Evolutionary conservation across 75 land plant species (phyloP).

Genomic region (Azolla pinnata): DNA sequence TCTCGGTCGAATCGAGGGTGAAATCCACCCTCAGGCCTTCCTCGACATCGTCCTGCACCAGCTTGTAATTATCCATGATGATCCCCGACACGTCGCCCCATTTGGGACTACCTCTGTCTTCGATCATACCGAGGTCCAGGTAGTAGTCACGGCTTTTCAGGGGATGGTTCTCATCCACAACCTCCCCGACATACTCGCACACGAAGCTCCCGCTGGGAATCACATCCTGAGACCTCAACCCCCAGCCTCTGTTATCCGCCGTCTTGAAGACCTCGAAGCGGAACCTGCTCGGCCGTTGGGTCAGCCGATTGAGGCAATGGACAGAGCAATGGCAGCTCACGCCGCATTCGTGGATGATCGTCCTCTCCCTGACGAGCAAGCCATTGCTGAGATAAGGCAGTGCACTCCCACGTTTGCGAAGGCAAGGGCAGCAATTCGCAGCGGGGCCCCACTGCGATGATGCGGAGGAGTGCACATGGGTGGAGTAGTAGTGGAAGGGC

Average conservation of each 20-base stretch:
- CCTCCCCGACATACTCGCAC: constrained; percentile 64
- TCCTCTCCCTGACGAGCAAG: constrained; percentile 14
- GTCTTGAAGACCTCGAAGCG: constrained; percentile 42
- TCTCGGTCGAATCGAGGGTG: constrained; percentile 54
- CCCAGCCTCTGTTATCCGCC: constrained; percentile 62
- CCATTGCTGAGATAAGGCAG: constrained; percentile 30
- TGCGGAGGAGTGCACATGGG: constrained; percentile 9
- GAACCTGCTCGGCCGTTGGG: constrained; percentile 23
- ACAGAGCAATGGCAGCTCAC: constrained; percentile 16
- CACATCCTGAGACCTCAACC: constrained; percentile 71
- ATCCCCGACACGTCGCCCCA: constrained; percentile 57
- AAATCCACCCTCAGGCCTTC: constrained; percentile 35
- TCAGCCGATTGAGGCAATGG: constrained; percentile 21
- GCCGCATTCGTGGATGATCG: constrained; percentile 34
- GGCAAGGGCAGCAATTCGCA: background rate
- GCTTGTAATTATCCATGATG: background rate
- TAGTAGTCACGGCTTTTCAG: constrained; percentile 30
- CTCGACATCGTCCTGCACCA: constrained; percentile 15
- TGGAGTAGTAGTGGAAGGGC: constrained; percentile 25
- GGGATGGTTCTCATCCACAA: constrained; percentile 23
- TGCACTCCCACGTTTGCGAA: constrained; percentile 10
- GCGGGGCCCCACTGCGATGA: too few relatives aligned
- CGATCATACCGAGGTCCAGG: constrained; percentile 38
- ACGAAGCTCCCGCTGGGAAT: constrained; percentile 69
- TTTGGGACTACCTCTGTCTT: constrained; percentile 32